Evolutionary conservation across 1,139 yeast species (phyloP).

Genomic region (Blastobotrys illinoisensis): DNA sequence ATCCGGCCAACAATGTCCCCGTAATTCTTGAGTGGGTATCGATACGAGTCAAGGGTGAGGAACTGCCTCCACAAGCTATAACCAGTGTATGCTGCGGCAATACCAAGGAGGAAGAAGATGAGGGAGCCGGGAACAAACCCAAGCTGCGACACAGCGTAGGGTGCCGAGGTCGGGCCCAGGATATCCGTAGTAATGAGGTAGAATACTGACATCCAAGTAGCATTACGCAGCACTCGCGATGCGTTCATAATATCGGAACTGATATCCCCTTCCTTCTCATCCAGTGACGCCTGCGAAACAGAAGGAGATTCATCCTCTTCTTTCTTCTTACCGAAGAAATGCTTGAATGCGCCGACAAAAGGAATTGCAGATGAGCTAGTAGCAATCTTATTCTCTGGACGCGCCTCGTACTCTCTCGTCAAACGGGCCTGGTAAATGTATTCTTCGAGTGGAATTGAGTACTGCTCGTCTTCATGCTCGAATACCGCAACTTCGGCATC

Average conservation of each 20-base stretch:
- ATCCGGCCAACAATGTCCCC: constrained; percentile 40
- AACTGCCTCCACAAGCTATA: constrained; percentile 31
- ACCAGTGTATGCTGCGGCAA: constrained; percentile 40
- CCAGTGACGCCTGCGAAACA: not conserved
- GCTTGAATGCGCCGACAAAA: constrained; percentile 14
- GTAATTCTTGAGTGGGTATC: constrained; percentile 40
- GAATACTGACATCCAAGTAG: constrained; percentile 38
- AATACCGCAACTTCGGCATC: not conserved
- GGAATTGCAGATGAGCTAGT: constrained; percentile 21
- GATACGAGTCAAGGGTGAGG: constrained; percentile 36
- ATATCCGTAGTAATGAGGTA: constrained; percentile 44
- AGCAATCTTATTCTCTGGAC: constrained; percentile 14
- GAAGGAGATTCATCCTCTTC: constrained; percentile 2
- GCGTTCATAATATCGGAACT: constrained; percentile 21
- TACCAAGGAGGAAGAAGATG: constrained; percentile 37
- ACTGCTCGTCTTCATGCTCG: constrained; percentile 12
- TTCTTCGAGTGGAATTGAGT: constrained; percentile 29
- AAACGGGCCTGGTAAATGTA: constrained; percentile 30
- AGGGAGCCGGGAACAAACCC: constrained; percentile 44
- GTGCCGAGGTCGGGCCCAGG: constrained; percentile 42
- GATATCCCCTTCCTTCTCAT: constrained; percentile 10
- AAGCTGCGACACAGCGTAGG: constrained; percentile 39
- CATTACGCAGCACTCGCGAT: constrained; percentile 31
- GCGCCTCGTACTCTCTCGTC: constrained; percentile 28
- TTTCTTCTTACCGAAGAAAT: constrained; percentile 9